Base-by-base conservation (phyloP, 805 yeast genomes). In the Nakazawaea populi region DNA sequence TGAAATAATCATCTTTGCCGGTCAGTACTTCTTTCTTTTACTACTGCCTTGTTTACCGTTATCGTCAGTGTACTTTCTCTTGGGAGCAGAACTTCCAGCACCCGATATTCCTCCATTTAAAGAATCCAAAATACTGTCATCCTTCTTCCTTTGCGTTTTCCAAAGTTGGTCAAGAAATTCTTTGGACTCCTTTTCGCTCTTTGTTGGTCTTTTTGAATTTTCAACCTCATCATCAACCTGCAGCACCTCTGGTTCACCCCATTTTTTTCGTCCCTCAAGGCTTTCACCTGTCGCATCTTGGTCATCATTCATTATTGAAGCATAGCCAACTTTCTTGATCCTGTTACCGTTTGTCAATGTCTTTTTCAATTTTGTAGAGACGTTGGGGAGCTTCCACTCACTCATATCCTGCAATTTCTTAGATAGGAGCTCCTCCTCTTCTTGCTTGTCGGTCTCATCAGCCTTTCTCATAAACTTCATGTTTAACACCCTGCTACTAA, bases 401-500 rank as follows among this genome's bases (percentile, higher is more conserved):
- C 83, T 77, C 6, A 59, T 24, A 56, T 82, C 88, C 42, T 66
- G 68, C 12, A 76, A 64, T 49, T 72, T 76, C 44, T 61, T 67
- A 49, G 61, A 60, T 39, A 60, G 55, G 38, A 63, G 68, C 39
- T 68, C 71, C n/a, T 64, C 63, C 38, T 71, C 60, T 31, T 63
- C 62, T 49, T 60, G 58, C 53, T 61, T 62, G 28, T 61, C 67
- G 28, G 59, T 65, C n/a, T 62, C 61, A 38, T 68, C 73, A 27
- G 76, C 79, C 36, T 74, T 61, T 44, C 65, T 70, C 83, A 81
- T 79, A 70, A 82, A 83, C 74, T 88, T 89, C 96, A 89, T 89
- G 77, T 84, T 85, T 82, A 85, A 72, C 59, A 89, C 87, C 59
- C 89, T 76, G 59, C 80, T 79, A 30, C 94, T 85, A 52, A 82